These are phyloP conservation scores for Dactylellina parvicollis DNA, from an alignment of 2,329 filamentous ascomycete genomes.

Conservation along the genomic window DNA sequence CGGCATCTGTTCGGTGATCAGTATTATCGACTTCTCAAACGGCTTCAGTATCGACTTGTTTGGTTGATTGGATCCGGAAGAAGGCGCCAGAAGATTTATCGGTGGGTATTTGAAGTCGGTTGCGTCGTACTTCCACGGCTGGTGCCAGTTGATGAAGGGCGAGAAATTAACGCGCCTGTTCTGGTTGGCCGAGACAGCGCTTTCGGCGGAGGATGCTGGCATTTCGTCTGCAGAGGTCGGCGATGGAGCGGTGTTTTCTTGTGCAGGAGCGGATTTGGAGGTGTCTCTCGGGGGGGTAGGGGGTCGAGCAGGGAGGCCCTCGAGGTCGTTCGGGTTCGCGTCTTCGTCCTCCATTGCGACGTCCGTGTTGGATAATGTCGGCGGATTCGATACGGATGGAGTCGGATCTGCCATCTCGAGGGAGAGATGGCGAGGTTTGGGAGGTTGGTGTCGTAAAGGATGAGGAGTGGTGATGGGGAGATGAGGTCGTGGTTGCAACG, in stretches of 20 bases:
- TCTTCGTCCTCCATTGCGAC: conserved; percentile 51
- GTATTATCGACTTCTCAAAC: conserved; percentile 63
- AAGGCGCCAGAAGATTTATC: conserved; percentile 20
- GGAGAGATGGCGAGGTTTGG: background rate
- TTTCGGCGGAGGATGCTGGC: conserved; percentile 62
- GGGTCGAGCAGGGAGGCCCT: conserved; percentile 69
- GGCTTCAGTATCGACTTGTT: conserved; percentile 82
- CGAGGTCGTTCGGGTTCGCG: conserved; percentile 61
- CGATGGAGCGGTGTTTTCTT: conserved; percentile 58
- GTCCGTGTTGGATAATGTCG: conserved; percentile 17
- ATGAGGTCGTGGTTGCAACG: conserved; percentile 4
- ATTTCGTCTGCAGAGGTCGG: conserved; percentile 53
- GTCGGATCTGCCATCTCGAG: conserved; percentile 30
- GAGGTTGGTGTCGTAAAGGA: conserved; percentile 2
- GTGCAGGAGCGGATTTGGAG: conserved; percentile 32
- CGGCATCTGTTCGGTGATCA: conserved; percentile 59
- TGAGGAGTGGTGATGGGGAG: background rate
- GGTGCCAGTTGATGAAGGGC: conserved; percentile 68
- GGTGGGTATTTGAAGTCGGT: conserved; percentile 50
- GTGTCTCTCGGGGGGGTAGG: conserved; percentile 72
- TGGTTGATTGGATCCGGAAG: background rate
- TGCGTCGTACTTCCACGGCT: conserved; percentile 60
- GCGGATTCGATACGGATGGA: background rate
- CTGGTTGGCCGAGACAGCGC: conserved; percentile 59
- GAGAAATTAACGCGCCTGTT: conserved; percentile 73